Base-by-base conservation (phyloP, 768 basidiomycete genomes). In the Hericium coralloides region DNA sequence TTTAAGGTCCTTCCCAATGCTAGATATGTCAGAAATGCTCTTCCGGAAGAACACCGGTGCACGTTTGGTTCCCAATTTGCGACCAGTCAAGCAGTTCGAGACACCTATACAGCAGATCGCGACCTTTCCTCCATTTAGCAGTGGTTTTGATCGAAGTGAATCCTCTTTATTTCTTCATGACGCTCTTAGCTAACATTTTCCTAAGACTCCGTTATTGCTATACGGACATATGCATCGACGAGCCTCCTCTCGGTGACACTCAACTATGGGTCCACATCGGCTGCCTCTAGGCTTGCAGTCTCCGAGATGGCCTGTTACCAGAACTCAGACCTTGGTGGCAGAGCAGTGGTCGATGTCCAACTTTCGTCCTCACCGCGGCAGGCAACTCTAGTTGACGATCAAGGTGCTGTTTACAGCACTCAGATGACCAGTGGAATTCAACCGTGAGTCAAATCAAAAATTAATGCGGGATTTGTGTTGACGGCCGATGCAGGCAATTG, bases 61-160 rank as follows among this genome's bases (percentile, higher is more conserved):
- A 17, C 49, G 63, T 23, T 76, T 79, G 48, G 75, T 67, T 41
- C 77, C 83, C 2, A 67, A 66, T 43, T 72, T 72, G 2, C 69
- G 60, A 4, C 72, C 82, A 4, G 65, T 73, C 6, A 70, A 71
- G 58, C 69, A 70, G 2, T 89, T 88, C 58, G 69, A 77, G 18
- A 88, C 87, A 2, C 87, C 89, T 12, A 87, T 92, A 53, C 74
- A 76, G 53, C 89, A 91, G 61, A 72, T 90, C 49, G 18, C 49
- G 17, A 50, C 23, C 15, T 55, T 60, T 15, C 63, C 57, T 22
- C 25, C 49, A 1, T 17, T 31, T 23, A 53, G 58, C 17, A 45
- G 26, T 23, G 37, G 49, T 36, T 36, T 43, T 15, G 26, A 9
- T 38, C 41, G 26, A 50, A 52, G 55, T 61, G 50, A 38, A 25